phyloP scores from a whole-genome alignment of 2,329 filamentous ascomycete species.

The Fusarium devonianum region DNA sequence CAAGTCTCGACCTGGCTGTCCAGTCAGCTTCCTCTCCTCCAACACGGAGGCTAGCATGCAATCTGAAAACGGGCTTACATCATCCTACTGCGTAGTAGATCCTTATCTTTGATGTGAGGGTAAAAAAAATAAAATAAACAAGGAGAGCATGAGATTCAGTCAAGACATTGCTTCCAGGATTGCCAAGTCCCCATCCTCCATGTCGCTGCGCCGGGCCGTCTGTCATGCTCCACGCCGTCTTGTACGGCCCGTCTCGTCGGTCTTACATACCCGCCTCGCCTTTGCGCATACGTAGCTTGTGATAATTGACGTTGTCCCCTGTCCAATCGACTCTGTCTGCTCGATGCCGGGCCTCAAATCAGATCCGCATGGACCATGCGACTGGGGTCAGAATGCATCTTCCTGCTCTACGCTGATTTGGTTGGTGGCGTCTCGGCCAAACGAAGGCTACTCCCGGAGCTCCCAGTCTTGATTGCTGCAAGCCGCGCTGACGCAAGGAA shows the following conservation, averaged over 20 bases:
- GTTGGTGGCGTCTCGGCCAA: conserved; percentile 19
- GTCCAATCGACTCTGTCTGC: no score
- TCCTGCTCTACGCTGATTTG: conserved; percentile 1
- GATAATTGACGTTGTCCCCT: no score
- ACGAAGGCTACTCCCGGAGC: conserved; percentile 11
- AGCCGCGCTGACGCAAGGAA: conserved; percentile 16
- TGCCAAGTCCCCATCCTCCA: no score
- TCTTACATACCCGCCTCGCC: not conserved
- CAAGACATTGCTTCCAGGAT: no score
- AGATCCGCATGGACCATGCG: conserved; percentile 34
- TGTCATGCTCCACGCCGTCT: conserved; percentile 25
- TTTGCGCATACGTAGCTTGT: conserved; percentile 2
- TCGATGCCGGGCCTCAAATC: not conserved
- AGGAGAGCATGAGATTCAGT: no score
- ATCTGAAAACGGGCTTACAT: no score
- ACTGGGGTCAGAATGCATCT: conserved; percentile 22
- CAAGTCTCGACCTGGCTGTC: conserved; percentile 2
- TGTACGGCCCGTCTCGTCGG: conserved; percentile 30
- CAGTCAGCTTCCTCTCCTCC: conserved; percentile 3
- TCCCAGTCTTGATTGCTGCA: conserved; percentile 22
- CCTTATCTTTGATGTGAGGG: no score
- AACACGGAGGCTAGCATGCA: no score
- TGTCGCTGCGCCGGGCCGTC: conserved; percentile 34
- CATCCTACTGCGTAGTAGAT: not conserved
- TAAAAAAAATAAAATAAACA: no score